phyloP scores from a whole-genome alignment of 2,329 filamentous ascomycete species.

The Fusarium luffae region DNA sequence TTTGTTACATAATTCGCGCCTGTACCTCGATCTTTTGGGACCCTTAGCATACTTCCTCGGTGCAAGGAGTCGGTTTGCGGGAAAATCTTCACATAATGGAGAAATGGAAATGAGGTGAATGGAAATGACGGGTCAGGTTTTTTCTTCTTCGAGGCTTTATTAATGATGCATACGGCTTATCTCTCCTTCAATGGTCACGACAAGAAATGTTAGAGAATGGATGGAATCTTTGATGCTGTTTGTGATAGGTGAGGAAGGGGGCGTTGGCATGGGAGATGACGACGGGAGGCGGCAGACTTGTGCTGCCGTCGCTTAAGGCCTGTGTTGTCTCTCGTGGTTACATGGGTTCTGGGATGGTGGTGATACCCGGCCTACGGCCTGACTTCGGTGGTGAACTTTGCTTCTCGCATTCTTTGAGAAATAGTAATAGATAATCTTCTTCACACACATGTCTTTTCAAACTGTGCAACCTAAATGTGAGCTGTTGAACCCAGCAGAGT shows the following conservation, averaged over 20 bases:
- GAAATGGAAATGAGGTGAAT: constrained; percentile 45
- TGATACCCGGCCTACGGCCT: constrained; percentile 44
- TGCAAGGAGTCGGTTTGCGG: constrained; percentile 36
- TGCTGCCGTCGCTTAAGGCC: constrained; percentile 13
- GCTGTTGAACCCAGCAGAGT: not conserved
- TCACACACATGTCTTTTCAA: not conserved
- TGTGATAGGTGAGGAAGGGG: constrained; percentile 23
- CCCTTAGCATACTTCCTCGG: constrained; percentile 42
- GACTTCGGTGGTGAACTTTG: constrained; percentile 39
- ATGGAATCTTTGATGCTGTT: constrained; percentile 36
- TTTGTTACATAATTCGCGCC: constrained; percentile 57
- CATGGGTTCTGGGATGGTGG: constrained; percentile 38
- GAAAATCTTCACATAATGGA: constrained; percentile 46
- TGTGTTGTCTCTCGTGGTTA: constrained; percentile 21
- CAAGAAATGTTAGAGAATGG: constrained; percentile 44
- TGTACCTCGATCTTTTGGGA: constrained; percentile 47
- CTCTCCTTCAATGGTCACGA: constrained; percentile 51
- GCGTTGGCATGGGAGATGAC: constrained; percentile 22
- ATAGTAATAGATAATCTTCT: constrained; percentile 49
- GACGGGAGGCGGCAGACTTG: constrained; percentile 21
- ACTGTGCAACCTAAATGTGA: not conserved
- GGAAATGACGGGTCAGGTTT: constrained; percentile 47
- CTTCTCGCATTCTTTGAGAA: constrained; percentile 48
- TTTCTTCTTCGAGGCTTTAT: constrained; percentile 46
- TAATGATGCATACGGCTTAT: constrained; percentile 52